These are phyloP conservation scores for Ceratocystis alfenasii DNA, from an alignment of 2,329 filamentous ascomycete species.

Conservation along the genomic window DNA sequence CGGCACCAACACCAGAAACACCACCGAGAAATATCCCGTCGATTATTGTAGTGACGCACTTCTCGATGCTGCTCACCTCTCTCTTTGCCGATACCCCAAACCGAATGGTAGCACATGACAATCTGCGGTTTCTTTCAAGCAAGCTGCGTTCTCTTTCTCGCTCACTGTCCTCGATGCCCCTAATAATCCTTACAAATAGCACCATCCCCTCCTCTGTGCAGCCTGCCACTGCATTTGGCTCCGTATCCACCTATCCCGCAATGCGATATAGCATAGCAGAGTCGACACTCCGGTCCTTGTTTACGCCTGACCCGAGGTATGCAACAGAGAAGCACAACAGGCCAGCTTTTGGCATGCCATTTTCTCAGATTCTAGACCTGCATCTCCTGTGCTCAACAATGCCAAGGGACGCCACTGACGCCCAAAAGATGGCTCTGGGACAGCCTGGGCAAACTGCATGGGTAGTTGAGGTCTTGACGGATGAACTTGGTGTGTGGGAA, in stretches of 20 bases:
- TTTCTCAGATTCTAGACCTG: constrained; percentile 42
- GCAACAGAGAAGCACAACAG: constrained; percentile 31
- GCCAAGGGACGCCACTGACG: constrained; percentile 33
- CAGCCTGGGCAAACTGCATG: constrained; percentile 28
- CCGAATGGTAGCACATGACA: constrained; percentile 38
- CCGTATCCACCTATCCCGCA: not conserved
- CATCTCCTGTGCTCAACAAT: constrained; percentile 41
- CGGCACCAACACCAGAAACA: not conserved
- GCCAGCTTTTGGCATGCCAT: constrained; percentile 43
- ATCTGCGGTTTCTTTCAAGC: constrained; percentile 37
- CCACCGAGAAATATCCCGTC: constrained; percentile 28
- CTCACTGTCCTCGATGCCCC: constrained; percentile 32
- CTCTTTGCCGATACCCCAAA: constrained; percentile 41
- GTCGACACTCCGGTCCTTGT: constrained; percentile 40
- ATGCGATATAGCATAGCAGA: constrained; percentile 28
- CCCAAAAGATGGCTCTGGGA: constrained; percentile 26
- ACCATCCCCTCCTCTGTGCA: constrained; percentile 27
- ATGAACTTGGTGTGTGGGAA: constrained; percentile 39
- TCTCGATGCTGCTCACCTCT: constrained; percentile 39
- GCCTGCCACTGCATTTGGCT: not conserved
- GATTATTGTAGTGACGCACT: constrained; percentile 45
- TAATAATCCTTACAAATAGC: constrained; percentile 46
- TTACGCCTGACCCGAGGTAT: constrained; percentile 30
- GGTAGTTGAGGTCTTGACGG: constrained; percentile 41
- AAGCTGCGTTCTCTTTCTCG: constrained; percentile 38